Conservation (phyloP, 495 filamentous ascomycete genomes). For the Amorphotheca resinae region DNA sequence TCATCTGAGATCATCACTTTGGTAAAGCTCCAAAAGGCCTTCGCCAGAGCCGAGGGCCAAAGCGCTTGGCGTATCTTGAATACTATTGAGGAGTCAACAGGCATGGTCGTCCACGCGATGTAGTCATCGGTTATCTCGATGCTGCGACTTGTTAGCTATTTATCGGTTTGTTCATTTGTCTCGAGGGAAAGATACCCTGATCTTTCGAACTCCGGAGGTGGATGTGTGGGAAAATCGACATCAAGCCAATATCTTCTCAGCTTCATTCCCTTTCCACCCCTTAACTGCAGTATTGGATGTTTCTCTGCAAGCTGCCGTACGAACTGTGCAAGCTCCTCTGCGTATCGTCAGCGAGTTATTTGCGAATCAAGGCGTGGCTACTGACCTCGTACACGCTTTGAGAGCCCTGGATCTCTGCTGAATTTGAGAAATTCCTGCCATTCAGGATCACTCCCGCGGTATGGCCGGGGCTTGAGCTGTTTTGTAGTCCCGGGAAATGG, state of each 20-base stretch:
- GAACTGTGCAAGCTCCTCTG: slow-evolving; percentile 40
- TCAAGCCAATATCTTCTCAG: slow-evolving; percentile 45
- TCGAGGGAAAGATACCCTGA: slow-evolving; percentile 35
- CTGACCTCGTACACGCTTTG: slow-evolving; percentile 14
- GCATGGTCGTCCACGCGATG: slow-evolving; percentile 37
- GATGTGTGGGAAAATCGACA: slow-evolving; percentile 42
- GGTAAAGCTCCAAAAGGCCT: slow-evolving; percentile 26
- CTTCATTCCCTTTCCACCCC: slow-evolving; percentile 37
- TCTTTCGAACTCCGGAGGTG: slow-evolving; percentile 47
- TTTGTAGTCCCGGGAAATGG: slow-evolving; percentile 19
- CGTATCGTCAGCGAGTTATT: slow-evolving; percentile 6
- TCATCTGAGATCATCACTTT: slow-evolving; percentile 20
- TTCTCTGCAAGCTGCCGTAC: slow-evolving; percentile 26
- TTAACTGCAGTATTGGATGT: slow-evolving; percentile 23
- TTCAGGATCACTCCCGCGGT: slow-evolving; percentile 18
- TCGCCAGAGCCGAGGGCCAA: slow-evolving; percentile 28
- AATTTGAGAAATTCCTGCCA: slow-evolving; percentile 21
- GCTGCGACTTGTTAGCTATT: slow-evolving; percentile 19
- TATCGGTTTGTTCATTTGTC: background rate
- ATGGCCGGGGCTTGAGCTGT: slow-evolving; percentile 9
- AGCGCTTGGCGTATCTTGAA: slow-evolving; percentile 27
- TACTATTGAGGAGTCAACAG: slow-evolving; percentile 28
- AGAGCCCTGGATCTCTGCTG: slow-evolving; percentile 15
- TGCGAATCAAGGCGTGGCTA: background rate
- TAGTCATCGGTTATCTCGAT: slow-evolving; percentile 42